Base-by-base conservation (phyloP, 2,329 filamentous ascomycete genomes). In the Pseudocercospora cruenta region DNA sequence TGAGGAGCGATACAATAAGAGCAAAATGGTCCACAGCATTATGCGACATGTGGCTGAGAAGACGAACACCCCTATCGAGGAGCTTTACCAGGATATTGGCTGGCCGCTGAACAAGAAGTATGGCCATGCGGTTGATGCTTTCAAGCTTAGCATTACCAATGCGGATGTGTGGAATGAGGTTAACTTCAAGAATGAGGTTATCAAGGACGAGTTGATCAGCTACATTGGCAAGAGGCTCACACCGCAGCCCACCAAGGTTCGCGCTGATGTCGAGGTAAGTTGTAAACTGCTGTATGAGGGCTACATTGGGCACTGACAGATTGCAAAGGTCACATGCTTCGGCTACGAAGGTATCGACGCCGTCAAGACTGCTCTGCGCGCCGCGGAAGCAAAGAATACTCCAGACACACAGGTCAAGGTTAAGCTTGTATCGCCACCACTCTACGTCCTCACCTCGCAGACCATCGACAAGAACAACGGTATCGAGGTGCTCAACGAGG, bases 1-100 rank as follows among this genome's bases (percentile, higher is more conserved):
- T 80, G 95, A 99, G 80, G 95, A 99, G 85, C 89, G 95, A 74
- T 99, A 97, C 87, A 99, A 99, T 88, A 99, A 99, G 90, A 92
- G 93, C 85, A 99, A 99, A 86, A 96, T 97, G 86, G 95, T 98
- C 47, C 95, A 99, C 82, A 96, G 93, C 62, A 97, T 99, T 82
- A 94, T 99, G 92, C 91, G 94, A 80, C 95, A 99, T 81, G 95
- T 99, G 69, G 94, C 95, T 72, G 94, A 99, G 84, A 97, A 97
- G 87, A 96, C 93, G 51, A 89, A 91, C 78, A 91, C 89, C 31
- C 94, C 94, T n/a, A 96, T 99, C 77, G 93, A 98, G 85, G 87
- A 89, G 60, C 87, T 99, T 65, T 99, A 99, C 82, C 90, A 97
- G 85, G 89, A 86, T 73, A 97, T 99, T 78, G 93, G 90, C 71